Conservation (phyloP, 306 rosid genomes). For the Vicia faba region DNA sequence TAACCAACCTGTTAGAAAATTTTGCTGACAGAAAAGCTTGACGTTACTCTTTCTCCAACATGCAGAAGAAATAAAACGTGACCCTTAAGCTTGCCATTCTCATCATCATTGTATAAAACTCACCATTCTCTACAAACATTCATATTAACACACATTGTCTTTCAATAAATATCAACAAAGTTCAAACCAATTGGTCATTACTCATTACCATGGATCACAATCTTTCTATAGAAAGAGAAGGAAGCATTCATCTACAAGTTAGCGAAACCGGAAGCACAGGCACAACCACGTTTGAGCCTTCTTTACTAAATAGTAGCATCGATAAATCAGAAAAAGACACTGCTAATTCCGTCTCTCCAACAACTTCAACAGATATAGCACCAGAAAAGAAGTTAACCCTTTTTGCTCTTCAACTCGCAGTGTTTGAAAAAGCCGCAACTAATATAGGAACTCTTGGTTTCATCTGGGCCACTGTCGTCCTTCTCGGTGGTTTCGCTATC, state of each 20-base stretch:
- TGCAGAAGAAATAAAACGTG: constrained; percentile 44
- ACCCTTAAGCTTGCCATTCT: constrained; percentile 44
- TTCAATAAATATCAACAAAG: not conserved
- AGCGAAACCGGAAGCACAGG: constrained; percentile 48
- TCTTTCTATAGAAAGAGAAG: constrained; percentile 39
- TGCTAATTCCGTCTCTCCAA: constrained; percentile 20
- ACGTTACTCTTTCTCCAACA: constrained; percentile 49
- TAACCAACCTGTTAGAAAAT: constrained; percentile 38
- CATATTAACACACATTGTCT: not conserved
- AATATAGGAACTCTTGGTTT: constrained; percentile 87
- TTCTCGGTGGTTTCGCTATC: constrained; percentile 82
- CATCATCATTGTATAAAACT: constrained; percentile 31
- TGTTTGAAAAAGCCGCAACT: constrained; percentile 83
- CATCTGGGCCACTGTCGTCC: constrained; percentile 94
- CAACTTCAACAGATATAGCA: constrained; percentile 40
- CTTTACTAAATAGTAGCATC: constrained; percentile 23
- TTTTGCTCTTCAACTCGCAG: constrained; percentile 83
- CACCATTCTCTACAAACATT: constrained; percentile 12
- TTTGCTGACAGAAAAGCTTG: constrained; percentile 38
- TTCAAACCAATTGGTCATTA: not conserved
- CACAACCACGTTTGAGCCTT: constrained; percentile 59
- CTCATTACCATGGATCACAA: constrained; percentile 45
- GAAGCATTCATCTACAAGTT: constrained; percentile 53
- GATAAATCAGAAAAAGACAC: constrained; percentile 52
- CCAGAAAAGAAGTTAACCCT: constrained; percentile 87